Evolutionary conservation across 768 basidiomycete species (phyloP).

Genomic region (Kwoniella bestiolae): DNA sequence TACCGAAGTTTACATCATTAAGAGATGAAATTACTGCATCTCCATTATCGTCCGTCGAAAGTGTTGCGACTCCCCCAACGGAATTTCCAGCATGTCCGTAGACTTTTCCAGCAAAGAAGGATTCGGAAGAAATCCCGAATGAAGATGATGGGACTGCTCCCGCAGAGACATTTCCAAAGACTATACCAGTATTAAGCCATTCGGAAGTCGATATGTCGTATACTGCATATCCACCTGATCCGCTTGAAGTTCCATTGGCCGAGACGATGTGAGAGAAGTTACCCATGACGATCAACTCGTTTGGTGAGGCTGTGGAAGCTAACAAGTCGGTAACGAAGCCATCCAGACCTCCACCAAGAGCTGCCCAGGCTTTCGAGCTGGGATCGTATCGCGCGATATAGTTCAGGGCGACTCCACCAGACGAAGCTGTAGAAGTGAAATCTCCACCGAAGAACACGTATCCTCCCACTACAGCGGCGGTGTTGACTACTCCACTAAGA

Average conservation of each 20-base stretch:
- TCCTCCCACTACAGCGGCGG: slow-evolving; percentile 64
- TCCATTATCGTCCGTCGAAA: slow-evolving; percentile 66
- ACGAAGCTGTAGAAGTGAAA: slow-evolving; percentile 69
- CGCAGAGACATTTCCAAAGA: slow-evolving; percentile 54
- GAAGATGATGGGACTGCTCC: slow-evolving; percentile 33
- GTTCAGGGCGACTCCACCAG: slow-evolving; percentile 62
- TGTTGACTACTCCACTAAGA: slow-evolving; percentile 75
- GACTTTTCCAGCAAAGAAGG: slow-evolving; percentile 59
- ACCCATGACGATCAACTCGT: slow-evolving; percentile 70
- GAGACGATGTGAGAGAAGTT: slow-evolving; percentile 68
- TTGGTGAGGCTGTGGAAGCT: slow-evolving; percentile 51
- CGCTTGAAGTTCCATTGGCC: slow-evolving; percentile 55
- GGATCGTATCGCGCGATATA: slow-evolving; percentile 77
- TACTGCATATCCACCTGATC: slow-evolving; percentile 69
- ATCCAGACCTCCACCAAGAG: slow-evolving; percentile 74
- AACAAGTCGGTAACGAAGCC: slow-evolving; percentile 71
- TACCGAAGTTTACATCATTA: slow-evolving; percentile 66
- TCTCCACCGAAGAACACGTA: slow-evolving; percentile 81
- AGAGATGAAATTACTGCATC: slow-evolving; percentile 64
- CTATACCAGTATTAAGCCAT: slow-evolving; percentile 78
- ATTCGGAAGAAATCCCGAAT: slow-evolving; percentile 64
- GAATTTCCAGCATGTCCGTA: slow-evolving; percentile 62
- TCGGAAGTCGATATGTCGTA: slow-evolving; percentile 68
- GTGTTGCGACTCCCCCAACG: slow-evolving; percentile 76
- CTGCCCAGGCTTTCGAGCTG: slow-evolving; percentile 67